Base-by-base conservation (phyloP, 495 filamentous ascomycete genomes). In the Penicillium waksmanii region DNA sequence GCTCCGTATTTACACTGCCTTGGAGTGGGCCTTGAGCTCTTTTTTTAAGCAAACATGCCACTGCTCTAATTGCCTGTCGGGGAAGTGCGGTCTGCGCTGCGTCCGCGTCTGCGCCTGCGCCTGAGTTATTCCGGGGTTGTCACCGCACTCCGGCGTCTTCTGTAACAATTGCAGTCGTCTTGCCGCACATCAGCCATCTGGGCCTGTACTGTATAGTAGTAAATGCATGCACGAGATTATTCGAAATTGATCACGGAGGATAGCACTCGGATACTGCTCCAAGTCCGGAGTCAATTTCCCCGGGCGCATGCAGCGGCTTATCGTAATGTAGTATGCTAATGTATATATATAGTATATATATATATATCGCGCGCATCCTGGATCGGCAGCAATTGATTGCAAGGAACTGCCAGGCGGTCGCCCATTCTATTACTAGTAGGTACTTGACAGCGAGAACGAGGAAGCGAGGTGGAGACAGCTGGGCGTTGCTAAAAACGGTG, bases 301-400 rank as follows among this genome's bases (percentile, higher is more conserved):
- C 17, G 42, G 42, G n/a, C 42, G 17, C 42, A 18, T 46, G 43
- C 46, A 23, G 21, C 46, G 21, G 21, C 46, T 19, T 27, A 1
- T 21, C 5, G 36, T 13, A n/a, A 13, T 38, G 11, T 38, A 12
- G 13, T 38, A n/a, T 38, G 36, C 42, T 9, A 46, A 46, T 46
- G 8, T 46, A 46, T 44, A 44, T 9, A 31, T 31, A 31, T 31
- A 4, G n/a, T n/a, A 17, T 46, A 46, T 44, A 44, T 9, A 31
- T 31, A 31, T 31, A 4, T 9, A 31, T 31, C 27, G 27, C 27
- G 27, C 8, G 27, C 27, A 31, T 52, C 17, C 15, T 38, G 34
- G 50, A 36, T 52, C 50, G 46, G 46, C 46, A 27, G 21, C 5
- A 48, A 18, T 44, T 44, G 17, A 44, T 19, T 44, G 42, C 42